Base-by-base conservation (phyloP, 768 basidiomycete species). In the Sporobolomyces phaffii region DNA sequence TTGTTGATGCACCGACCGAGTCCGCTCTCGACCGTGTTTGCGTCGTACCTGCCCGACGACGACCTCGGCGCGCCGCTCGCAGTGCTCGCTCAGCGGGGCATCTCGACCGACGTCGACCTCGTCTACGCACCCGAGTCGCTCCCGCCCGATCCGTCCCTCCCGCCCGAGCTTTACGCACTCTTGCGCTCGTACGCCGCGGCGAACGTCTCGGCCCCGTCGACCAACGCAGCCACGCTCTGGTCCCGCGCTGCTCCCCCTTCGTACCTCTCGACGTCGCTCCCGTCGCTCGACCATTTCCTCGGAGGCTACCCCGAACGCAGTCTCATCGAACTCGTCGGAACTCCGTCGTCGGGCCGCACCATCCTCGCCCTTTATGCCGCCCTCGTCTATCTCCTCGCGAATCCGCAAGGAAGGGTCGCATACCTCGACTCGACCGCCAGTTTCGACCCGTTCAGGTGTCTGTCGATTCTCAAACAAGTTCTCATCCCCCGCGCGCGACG, bases 271-370 rank as follows among this genome's bases (percentile, higher is more conserved):
- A 91, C 89, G 40, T 91, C 31, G 84, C 75, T 81, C 91, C 91
- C 96, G 77, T 94, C 91, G 70, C 91, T 88, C 90, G 91, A 97
- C 72, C 93, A 90, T 33, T 86, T 87, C 70, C 92, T 88, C 40
- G 3, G 89, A 90, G 44, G 29, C 31, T 45, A 4, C 18, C 54
- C 82, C 34, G 44, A 56, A 26, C 87, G 89, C 45, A 92, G 91
- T 76, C 96, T 98, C 69, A 88, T 82, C 75, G 15, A 77, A 33
- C 3, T 36, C 28, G 44, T 74, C 60, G 31, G 36, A 28, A 22
- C 33, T 24, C 29, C 56, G 4, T 44, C 14, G 59, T 59, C 56
- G n/a, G 62, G 47, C 2, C 43, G 62, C 5, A 64, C 68, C 7
- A 31, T 26, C 5, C 18, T 69, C 15, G 62, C 59, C 20, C 51